A percentile compares a stretch with the other conserved stretches of the same genome.
Evolutionary conservation across 768 basidiomycete genomes (phyloP).

Genomic region (Suillus lakei): DNA sequence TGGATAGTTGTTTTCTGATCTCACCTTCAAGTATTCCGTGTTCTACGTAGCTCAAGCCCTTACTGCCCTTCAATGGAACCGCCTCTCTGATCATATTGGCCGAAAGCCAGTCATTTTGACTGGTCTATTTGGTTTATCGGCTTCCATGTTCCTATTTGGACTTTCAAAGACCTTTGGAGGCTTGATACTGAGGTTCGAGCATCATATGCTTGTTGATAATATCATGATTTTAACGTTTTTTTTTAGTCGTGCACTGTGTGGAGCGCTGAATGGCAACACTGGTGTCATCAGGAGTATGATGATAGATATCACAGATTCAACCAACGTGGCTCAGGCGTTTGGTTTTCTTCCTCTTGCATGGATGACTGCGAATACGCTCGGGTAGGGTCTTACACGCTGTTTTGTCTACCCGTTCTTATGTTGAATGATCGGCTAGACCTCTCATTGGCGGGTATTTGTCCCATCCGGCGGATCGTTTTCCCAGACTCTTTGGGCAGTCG

Average conservation of each 20-base stretch:
- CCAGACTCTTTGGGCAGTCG: conserved; percentile 55
- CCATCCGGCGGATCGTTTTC: conserved; percentile 65
- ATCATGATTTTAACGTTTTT: not conserved
- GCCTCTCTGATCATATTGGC: conserved; percentile 55
- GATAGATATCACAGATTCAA: conserved; percentile 38
- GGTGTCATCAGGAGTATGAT: conserved; percentile 48
- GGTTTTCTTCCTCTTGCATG: conserved; percentile 59
- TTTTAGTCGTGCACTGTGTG: conserved; percentile 44
- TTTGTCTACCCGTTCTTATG: not conserved
- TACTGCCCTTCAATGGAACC: conserved; percentile 63
- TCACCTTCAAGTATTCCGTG: conserved; percentile 49
- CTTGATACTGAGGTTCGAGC: conserved; percentile 53
- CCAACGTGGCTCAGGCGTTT: conserved; percentile 42
- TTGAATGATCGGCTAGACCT: conserved; percentile 45
- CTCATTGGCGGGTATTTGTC: conserved; percentile 68
- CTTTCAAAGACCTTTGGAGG: conserved; percentile 56
- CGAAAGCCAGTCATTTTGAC: conserved; percentile 58
- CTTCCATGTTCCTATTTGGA: conserved; percentile 61
- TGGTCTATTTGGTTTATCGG: conserved; percentile 49
- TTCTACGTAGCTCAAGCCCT: conserved; percentile 59
- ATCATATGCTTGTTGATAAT: not conserved
- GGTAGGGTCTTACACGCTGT: conserved; percentile 30
- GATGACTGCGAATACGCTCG: conserved; percentile 42
- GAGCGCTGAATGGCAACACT: conserved; percentile 53
- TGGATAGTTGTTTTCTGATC: not conserved